phyloP scores from a whole-genome alignment of 169 alveolate genomes.

The Plasmodium gaboni region DNA sequence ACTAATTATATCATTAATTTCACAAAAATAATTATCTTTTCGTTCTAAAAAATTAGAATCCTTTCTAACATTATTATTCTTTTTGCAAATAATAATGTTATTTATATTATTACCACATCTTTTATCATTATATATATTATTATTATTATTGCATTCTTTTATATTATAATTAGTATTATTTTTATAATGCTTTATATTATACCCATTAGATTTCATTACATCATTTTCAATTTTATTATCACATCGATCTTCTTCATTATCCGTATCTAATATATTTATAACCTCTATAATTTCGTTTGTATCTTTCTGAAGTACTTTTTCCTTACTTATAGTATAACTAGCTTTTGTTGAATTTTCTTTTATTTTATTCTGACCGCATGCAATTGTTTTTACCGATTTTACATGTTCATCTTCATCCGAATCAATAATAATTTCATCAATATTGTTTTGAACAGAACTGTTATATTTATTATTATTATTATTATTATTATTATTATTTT shows the following conservation, averaged over 20 bases:
- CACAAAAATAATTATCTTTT: slow-evolving; percentile 31
- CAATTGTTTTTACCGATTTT: too few relatives aligned
- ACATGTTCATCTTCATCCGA: too few relatives aligned
- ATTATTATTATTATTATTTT: not conserved
- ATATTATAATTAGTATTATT: too few relatives aligned
- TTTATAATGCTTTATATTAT: too few relatives aligned
- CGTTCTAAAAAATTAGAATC: slow-evolving; percentile 19
- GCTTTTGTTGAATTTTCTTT: not conserved
- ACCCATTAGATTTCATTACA: too few relatives aligned
- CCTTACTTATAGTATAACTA: slow-evolving; percentile 3
- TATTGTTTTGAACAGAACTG: too few relatives aligned
- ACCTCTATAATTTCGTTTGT: slow-evolving; percentile 12
- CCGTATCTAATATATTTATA: slow-evolving; percentile 79
- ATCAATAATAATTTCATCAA: too few relatives aligned
- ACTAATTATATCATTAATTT: slow-evolving; percentile 55
- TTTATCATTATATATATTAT: slow-evolving; percentile 59
- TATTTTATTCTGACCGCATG: not conserved
- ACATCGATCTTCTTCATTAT: slow-evolving; percentile 48
- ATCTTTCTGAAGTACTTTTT: not conserved
- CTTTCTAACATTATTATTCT: not conserved
- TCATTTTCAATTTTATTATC: not conserved
- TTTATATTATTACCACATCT: not conserved
- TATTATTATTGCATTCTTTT: not conserved
- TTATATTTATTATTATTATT: not conserved
- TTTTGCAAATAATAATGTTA: too few relatives aligned